These are phyloP conservation scores for Kazachstania africana DNA, from an alignment of 805 yeast species.

Conservation along the genomic window DNA sequence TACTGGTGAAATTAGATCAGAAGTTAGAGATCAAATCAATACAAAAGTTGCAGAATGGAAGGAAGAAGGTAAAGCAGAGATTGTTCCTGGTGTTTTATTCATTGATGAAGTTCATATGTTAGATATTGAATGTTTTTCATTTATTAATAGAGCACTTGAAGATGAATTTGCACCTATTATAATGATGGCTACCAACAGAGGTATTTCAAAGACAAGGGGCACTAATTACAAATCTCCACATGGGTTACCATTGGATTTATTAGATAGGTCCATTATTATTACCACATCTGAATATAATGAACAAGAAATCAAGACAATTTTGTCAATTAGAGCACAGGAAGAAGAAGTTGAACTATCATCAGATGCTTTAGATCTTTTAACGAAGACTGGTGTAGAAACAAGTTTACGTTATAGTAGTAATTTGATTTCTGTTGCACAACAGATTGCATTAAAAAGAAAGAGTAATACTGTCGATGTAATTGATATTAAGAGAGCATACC, in stretches of 20 bases:
- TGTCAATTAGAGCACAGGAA: conserved; percentile 82
- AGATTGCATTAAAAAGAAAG: conserved; percentile 75
- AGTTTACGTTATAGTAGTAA: conserved; percentile 88
- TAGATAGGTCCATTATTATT: conserved; percentile 87
- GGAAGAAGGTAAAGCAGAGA: conserved; percentile 97
- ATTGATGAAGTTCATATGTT: conserved; percentile 98
- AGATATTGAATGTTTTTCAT: conserved; percentile 92
- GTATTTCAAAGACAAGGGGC: conserved; percentile 87
- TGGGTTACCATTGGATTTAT: conserved; percentile 90
- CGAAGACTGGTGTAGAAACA: conserved; percentile 83
- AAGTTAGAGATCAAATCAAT: conserved; percentile 92
- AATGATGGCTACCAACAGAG: conserved; percentile 96
- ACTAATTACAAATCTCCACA: conserved; percentile 91
- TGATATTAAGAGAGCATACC: conserved; percentile 80
- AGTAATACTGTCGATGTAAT: conserved; percentile 50
- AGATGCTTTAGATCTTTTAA: conserved; percentile 78
- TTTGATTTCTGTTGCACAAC: conserved; percentile 80
- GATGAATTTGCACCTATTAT: conserved; percentile 95
- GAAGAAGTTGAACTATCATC: conserved; percentile 78
- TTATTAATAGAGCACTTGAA: conserved; percentile 90
- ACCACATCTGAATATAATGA: conserved; percentile 69
- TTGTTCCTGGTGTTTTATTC: conserved; percentile 93
- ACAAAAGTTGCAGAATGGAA: conserved; percentile 96
- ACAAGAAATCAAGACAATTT: conserved; percentile 77
- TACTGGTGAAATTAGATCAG: conserved; percentile 94